phyloP scores from a whole-genome alignment of 2,329 filamentous ascomycete species.

The Sclerotinia sclerotiorum region DNA sequence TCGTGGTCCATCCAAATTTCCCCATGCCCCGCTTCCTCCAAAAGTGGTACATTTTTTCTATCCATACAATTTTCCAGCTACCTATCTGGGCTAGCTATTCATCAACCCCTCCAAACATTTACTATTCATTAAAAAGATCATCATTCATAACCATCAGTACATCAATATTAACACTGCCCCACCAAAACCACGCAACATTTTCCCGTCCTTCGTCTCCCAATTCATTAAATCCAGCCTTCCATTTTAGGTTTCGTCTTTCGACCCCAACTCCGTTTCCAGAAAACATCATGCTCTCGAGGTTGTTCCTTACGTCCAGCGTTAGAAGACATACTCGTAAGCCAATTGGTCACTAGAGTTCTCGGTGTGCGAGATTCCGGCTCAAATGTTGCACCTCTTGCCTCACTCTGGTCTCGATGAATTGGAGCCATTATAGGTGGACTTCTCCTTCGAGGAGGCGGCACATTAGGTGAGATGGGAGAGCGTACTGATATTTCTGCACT shows the following conservation, averaged over 20 bases:
- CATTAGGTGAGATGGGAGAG: neutral
- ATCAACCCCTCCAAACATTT: neutral
- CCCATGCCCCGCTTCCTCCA: neutral
- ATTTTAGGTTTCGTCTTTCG: slow-evolving; percentile 8
- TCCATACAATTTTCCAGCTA: neutral
- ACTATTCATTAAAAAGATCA: neutral
- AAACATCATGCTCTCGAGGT: slow-evolving; percentile 4
- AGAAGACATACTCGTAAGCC: slow-evolving; percentile 18
- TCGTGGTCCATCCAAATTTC: neutral
- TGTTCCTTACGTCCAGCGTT: slow-evolving; percentile 16
- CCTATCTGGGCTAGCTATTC: neutral
- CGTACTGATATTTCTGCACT: neutral
- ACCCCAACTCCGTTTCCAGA: slow-evolving; percentile 17
- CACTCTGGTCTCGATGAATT: slow-evolving; percentile 12
- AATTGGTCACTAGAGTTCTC: slow-evolving; percentile 16
- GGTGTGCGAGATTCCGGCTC: slow-evolving; percentile 17
- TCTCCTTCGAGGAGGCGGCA: slow-evolving; percentile 13
- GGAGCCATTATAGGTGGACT: slow-evolving; percentile 14
- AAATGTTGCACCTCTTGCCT: slow-evolving; percentile 11
- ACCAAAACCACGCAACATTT: neutral
- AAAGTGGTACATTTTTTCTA: neutral
- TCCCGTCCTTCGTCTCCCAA: neutral
- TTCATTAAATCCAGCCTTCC: slow-evolving; percentile 12
- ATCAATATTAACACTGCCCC: neutral
- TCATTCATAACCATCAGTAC: neutral